Percentiles rank a stretch among this genome's conserved stretches.
phyloP scores from a whole-genome alignment of 2,329 filamentous ascomycete genomes.

The Alternaria sp. region DNA sequence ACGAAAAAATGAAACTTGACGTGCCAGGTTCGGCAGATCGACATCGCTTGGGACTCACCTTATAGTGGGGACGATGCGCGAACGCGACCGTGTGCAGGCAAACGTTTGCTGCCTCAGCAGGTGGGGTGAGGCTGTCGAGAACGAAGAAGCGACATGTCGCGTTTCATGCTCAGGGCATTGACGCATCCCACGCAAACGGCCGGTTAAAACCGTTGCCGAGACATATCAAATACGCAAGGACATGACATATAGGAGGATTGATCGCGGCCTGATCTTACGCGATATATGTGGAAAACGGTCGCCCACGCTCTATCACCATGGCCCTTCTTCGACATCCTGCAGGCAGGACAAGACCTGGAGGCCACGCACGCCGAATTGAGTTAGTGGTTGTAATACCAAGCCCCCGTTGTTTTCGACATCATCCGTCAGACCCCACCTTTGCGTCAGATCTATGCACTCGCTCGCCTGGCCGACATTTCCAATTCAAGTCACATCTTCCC shows the following conservation, averaged over 20 bases:
- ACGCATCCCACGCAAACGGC: background rate
- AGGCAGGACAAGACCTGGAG: background rate
- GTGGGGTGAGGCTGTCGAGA: conserved; percentile 10
- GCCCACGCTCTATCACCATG: background rate
- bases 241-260: background rate
- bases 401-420: background rate
- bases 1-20: conserved; percentile 14
- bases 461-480: background rate
- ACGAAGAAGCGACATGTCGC: conserved; percentile 6
- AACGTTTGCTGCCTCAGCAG: conserved; percentile 5
- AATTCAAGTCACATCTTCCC: background rate
- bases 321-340: background rate
- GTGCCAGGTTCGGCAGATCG: conserved; percentile 7
- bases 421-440: background rate
- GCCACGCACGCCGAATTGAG: background rate
- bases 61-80: conserved; percentile 10
- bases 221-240: background rate
- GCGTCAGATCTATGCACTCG: background rate
- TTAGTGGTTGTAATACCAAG: background rate
- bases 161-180: conserved; percentile 12
- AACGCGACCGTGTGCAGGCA: conserved; percentile 11
- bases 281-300: background rate
- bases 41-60: conserved; percentile 3
- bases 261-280: background rate
- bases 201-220: conserved; percentile 5